Base-by-base conservation (phyloP, 1,284 basidiomycete genomes). In the Sanguinoderma infundibulare region DNA sequence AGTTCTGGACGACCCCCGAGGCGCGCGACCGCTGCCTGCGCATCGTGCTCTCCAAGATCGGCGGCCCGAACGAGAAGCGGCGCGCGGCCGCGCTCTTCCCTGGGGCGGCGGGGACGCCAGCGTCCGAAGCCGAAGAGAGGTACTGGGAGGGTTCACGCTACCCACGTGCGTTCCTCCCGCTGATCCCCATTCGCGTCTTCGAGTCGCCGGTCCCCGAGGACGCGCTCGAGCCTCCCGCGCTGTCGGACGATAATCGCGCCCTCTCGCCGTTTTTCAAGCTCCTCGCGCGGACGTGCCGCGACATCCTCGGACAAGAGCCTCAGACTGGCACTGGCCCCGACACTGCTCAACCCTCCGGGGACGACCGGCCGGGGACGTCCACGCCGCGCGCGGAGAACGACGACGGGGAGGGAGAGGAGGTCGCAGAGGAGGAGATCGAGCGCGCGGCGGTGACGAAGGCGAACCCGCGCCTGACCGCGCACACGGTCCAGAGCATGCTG, bases 1-100 rank as follows among this genome's bases (percentile, higher is more conserved):
- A 86, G 61, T 93, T 95, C 63, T 95, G 91, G 90, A 89, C 91
- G 1, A 94, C 92, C 0, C 73, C 74, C 3, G 90, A 93, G 70
- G 91, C 91, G 1, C 82, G 86, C 38, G 83, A 84, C 56, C 83
- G 91, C 5, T 90, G 85, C 67, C 73, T 87, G 15, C 79, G 84
- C 30, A 93, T 93, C 55, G 86, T 92, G 5, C 62, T 70, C 0
- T 78, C 79, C 14, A 92, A 89, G 71, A 90, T 92, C 36, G 91
- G 90, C 1, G 90, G 90, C 0, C 75, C 78, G 3, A 77, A 75
- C 60, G 91, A 92, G 73, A 84, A 80, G 61, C 77, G 80, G 24
- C 80, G 91, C 24, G 85, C 83, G 0, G 74, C 77, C 30, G 87
- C 85, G 0, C 72, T 92, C 32, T 86, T 92, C 63, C 75, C 75